A percentile compares a stretch with the other conserved stretches of the same genome.
Conservation (phyloP, 2,329 filamentous ascomycete genomes). For the Xylariaceae sp. region DNA sequence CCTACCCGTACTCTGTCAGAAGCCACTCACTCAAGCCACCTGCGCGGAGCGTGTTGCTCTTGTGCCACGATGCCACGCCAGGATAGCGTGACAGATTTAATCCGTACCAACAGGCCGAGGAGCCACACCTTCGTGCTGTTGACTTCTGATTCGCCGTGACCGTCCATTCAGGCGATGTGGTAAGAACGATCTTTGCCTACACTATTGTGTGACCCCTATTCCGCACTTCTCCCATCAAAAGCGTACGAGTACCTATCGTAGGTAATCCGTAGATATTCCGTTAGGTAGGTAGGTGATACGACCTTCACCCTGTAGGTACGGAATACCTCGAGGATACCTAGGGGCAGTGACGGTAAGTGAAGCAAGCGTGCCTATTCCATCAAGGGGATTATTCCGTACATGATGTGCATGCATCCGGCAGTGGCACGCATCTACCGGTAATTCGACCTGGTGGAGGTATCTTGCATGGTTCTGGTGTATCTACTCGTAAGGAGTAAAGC, state of each 20-base stretch:
- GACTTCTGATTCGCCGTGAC: conserved; percentile 16
- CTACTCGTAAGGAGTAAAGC: neutral
- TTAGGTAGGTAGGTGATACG: neutral
- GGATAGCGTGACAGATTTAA: conserved; percentile 23
- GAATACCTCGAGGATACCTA: neutral
- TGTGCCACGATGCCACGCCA: conserved; percentile 31
- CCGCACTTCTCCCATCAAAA: neutral
- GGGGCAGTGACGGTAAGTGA: neutral
- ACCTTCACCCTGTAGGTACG: neutral
- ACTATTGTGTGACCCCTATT: conserved; percentile 8
- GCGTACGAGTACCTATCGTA: neutral
- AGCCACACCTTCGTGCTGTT: conserved; percentile 8
- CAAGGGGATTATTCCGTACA: neutral
- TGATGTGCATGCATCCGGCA: neutral
- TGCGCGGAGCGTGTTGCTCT: conserved; percentile 28
- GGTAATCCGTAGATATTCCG: neutral
- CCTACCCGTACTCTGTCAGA: conserved; percentile 13
- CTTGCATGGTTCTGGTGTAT: neutral
- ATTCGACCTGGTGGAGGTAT: neutral
- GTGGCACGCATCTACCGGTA: conserved; percentile 2
- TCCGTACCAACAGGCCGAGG: conserved; percentile 6
- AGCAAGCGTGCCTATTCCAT: neutral
- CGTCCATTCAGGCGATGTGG: conserved; percentile 19
- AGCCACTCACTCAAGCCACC: conserved; percentile 29
- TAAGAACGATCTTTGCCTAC: conserved; percentile 26